Evolutionary conservation across 1,284 basidiomycete genomes (phyloP), one percentile per base, ranked within the genome.

Genomic region (Fistulinella cinereoalba): DNA sequence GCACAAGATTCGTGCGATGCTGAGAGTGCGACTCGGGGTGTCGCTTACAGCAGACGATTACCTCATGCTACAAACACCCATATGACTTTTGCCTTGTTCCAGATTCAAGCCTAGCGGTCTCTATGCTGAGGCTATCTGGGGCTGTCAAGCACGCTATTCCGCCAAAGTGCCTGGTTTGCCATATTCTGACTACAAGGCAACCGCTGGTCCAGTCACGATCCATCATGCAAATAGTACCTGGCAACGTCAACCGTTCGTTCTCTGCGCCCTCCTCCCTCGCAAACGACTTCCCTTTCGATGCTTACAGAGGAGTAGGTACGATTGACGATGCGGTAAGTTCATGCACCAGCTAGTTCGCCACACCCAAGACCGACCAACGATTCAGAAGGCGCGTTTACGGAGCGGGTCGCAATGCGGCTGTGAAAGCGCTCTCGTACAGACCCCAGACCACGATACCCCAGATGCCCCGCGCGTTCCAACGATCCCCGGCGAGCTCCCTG

Each of bases 301-400:
- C 19, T 0, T 41, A 2, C 15, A 39, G 40, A 29, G 46, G 49
- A 24, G 37, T 40, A 6, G 39, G 46, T 4, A 50, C 52, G 16
- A 45, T 61, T 8, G 62, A 59, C 33, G 56, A 59, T 0, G 44
- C 34, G 37, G 59, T 61, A 43, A 61, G 59, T 28, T n/a, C 43
- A 43, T 10, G 19, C 24, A 15, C 28, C 11, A 18, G 22, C 28
- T 21, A 18, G 21, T 8, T 37, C 19, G 24, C 21, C 12, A 6
- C 9, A 25, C 19, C n/a, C 25, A 16, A n/a, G n/a, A 25, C 43
- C 50, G 21, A 56, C 27, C 22, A 1, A 11, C 6, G 7, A 21
- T 15, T 9, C 38, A 61, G 59, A 52, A 62, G 2, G 36, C 39
- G 15, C 50, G 58, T 18, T 63, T 60, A 19, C 50, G 57, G 40